Evolutionary conservation across 2,329 filamentous ascomycete genomes (phyloP).

Genomic region (Pseudogymnoascus sp.): DNA sequence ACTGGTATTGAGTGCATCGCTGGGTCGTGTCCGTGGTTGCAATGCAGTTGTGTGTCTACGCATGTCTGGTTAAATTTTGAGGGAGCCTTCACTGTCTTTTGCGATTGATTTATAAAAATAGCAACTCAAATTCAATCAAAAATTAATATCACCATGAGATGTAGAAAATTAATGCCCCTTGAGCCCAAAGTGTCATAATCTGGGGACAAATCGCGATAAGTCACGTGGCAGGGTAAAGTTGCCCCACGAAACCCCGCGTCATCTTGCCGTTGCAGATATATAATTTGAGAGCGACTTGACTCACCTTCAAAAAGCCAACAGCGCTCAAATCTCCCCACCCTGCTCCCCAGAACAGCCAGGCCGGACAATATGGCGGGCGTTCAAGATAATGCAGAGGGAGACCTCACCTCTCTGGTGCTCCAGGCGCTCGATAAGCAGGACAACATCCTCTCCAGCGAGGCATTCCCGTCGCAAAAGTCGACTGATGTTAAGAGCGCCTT

Average conservation of each 20-base stretch:
- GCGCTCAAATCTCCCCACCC: background rate
- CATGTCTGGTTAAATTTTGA: background rate
- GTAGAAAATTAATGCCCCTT: background rate
- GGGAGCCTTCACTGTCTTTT: background rate
- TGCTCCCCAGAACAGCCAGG: slow-evolving; percentile 14
- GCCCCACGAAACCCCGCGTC: slow-evolving; percentile 8
- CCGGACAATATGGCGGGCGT: slow-evolving; percentile 34
- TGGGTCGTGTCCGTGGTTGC: background rate
- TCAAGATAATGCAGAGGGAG: slow-evolving; percentile 33
- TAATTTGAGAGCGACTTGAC: slow-evolving; percentile 8
- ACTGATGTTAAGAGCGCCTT: slow-evolving; percentile 74
- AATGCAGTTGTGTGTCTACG: background rate
- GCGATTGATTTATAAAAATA: background rate
- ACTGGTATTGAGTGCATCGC: background rate
- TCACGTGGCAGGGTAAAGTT: slow-evolving; percentile 9
- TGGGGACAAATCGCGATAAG: background rate
- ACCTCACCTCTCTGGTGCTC: slow-evolving; percentile 57
- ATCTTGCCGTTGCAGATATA: slow-evolving; percentile 9
- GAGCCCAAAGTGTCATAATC: background rate
- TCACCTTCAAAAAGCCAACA: slow-evolving; percentile 7
- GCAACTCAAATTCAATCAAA: slow-evolving; percentile 1
- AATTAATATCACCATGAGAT: background rate
- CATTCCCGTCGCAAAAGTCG: slow-evolving; percentile 59
- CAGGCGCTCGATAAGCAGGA: slow-evolving; percentile 54
- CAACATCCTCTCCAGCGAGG: slow-evolving; percentile 58